Evolutionary conservation across 768 basidiomycete genomes (phyloP).

Genomic region (Kockovaella imperatae): DNA sequence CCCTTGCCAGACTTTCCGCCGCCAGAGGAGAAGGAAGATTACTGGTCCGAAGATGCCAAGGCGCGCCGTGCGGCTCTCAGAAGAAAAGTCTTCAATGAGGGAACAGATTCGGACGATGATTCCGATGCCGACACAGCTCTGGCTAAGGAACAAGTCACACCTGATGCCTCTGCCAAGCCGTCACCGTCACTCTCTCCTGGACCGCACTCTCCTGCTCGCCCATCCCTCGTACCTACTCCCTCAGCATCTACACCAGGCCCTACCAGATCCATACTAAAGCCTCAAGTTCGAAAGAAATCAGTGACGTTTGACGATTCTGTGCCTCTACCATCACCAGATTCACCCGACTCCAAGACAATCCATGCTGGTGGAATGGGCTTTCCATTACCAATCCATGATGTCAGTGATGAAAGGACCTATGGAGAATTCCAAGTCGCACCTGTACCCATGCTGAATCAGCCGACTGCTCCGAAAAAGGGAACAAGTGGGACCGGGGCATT

Average conservation of each 20-base stretch:
- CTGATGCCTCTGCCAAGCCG: neutral
- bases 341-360: neutral
- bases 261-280: constrained; percentile 30
- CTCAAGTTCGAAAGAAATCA: constrained; percentile 27
- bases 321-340: constrained; percentile 24
- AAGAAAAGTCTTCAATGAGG: constrained; percentile 18
- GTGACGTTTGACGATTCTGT: constrained; percentile 34
- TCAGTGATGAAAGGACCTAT: neutral
- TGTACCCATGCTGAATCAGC: constrained; percentile 23
- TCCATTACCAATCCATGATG: constrained; percentile 9
- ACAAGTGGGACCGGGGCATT: constrained; percentile 10
- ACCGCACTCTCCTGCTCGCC: constrained; percentile 2
- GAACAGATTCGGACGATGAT: constrained; percentile 10
- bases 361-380: constrained; percentile 9
- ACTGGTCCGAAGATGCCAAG: constrained; percentile 22
- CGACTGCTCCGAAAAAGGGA: constrained; percentile 12
- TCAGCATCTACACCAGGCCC: neutral
- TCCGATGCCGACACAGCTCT: constrained; percentile 2
- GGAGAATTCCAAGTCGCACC: constrained; percentile 9
- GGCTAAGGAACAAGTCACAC: neutral
- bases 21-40: constrained; percentile 12
- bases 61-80: constrained; percentile 15
- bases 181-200: neutral
- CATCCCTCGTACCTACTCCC: constrained; percentile 2
- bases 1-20: constrained; percentile 2